Evolutionary conservation across 805 yeast species (phyloP), one percentile per base, ranked within the genome.

Genomic region (Wickerhamiella lipophila): DNA sequence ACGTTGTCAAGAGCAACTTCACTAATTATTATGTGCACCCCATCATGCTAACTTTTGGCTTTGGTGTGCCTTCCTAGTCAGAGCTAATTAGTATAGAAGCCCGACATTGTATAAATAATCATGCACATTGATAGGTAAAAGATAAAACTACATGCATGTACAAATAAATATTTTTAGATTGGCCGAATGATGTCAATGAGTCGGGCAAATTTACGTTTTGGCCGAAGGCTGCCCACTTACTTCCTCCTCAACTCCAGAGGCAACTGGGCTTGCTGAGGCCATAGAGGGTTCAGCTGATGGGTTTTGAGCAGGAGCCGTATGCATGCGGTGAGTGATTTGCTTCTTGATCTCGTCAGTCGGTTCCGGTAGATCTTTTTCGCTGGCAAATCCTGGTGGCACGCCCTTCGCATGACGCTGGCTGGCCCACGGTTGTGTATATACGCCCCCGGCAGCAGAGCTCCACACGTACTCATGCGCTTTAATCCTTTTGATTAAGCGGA

Each of bases 1-100:
- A 58, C 67, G 81, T 58, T 19, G 95, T 84, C 35, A 77, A 79
- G 60, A 75, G 72, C 36, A 92, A 89, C 65, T 89, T 92, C 61
- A 85, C 86, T 58, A 86, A 84, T 53, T 84, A 87, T 66, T 92
- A 92, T 63, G 79, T 92, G 46, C 80, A 81, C 66, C 77, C 95
- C 6, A 89, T 92, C 60, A 92, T 87, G 68, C 62, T 85, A 39
- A 82, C 96, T 0, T 92, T 92, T 65, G 98, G 98, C 1, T 88
- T 84, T 64, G 97, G 97, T 15, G 84, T 56, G 29, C 55, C 58
- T 36, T 27, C 38, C 11, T 32, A 32, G 38, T 32, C 15, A 15
- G 19, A 32, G 5, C 38, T 13, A 15, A 6, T 15, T 32, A 32
- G 21, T 5, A 5, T 32, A 32, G n/a, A 32, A n/a, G 15, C 35